A percentile compares a stretch with the other conserved stretches of the same genome.
These are phyloP conservation scores for Yamagishiella unicocca DNA, from an alignment of 139 green algal genomes.

Conservation along the genomic window DNA sequence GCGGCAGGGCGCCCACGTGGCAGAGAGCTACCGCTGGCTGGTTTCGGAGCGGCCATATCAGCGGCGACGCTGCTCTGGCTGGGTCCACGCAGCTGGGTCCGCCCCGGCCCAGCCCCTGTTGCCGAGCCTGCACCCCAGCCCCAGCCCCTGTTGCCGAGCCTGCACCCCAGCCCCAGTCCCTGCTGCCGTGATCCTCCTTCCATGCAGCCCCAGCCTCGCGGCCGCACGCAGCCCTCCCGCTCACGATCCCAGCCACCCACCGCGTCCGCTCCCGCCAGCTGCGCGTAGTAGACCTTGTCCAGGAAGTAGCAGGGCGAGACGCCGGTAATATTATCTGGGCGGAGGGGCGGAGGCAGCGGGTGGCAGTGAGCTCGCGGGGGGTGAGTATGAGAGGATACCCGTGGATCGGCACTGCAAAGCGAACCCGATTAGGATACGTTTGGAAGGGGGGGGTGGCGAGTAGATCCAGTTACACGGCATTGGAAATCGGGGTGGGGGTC, in stretches of 20 bases:
- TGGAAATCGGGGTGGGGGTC: not conserved
- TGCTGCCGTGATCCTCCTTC: not conserved
- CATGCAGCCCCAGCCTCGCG: not conserved
- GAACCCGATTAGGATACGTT: too few species aligned
- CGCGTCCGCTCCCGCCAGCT: slow-evolving; percentile 86
- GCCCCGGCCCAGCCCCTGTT: not conserved
- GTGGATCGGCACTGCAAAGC: too few species aligned
- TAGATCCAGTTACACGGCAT: not conserved
- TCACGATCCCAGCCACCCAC: slow-evolving; percentile 46
- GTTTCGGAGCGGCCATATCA: not conserved
- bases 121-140: not conserved
- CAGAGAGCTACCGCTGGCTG: not conserved
- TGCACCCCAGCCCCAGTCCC: not conserved
- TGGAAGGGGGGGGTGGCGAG: not conserved
- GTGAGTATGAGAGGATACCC: too few species aligned
- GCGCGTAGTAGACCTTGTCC: slow-evolving; percentile 90
- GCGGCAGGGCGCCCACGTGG: slow-evolving; percentile 36
- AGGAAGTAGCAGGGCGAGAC: slow-evolving; percentile 87
- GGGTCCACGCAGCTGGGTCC: not conserved
- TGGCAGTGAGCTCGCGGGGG: not conserved
- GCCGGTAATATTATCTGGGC: not conserved
- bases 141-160: not conserved
- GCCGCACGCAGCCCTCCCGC: not conserved
- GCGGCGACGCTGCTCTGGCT: not conserved
- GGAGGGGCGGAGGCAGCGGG: not conserved